Evolutionary conservation across 176 grass and related monocot species (phyloP).

Genomic region (Tuctoria greenei): DNA sequence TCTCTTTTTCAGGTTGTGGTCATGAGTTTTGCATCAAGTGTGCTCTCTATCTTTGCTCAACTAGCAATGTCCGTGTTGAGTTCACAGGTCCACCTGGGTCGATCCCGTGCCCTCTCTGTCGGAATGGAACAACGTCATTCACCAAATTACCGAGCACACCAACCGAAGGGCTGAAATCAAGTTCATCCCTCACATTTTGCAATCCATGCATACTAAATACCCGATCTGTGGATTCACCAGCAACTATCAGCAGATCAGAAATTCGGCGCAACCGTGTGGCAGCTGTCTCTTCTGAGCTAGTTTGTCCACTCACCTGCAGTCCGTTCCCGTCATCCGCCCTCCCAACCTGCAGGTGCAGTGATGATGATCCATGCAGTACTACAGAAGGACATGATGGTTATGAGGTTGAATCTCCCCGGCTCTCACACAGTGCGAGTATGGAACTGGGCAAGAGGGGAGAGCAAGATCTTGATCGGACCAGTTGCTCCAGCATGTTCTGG

Average conservation of each 20-base stretch:
- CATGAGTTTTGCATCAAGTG: conserved; percentile 96
- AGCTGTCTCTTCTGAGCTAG: conserved; percentile 74
- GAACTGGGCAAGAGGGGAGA: conserved; percentile 65
- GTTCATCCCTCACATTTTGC: conserved; percentile 72
- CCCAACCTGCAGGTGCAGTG: conserved; percentile 59
- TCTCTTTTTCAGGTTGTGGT: conserved; percentile 70
- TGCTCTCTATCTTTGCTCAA: conserved; percentile 89
- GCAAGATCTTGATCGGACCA: conserved; percentile 55
- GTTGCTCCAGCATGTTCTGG: conserved; percentile 92
- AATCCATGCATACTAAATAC: conserved; percentile 83
- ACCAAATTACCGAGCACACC: conserved; percentile 53
- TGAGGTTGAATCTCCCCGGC: conserved; percentile 46
- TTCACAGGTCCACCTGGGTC: conserved; percentile 71
- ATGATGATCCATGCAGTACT: conserved; percentile 51
- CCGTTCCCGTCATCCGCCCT: conserved; percentile 69
- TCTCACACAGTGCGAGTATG: conserved; percentile 34
- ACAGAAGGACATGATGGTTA: conserved; percentile 49
- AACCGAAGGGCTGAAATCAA: conserved; percentile 64
- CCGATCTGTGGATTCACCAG: conserved; percentile 50
- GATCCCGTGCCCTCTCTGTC: conserved; percentile 90
- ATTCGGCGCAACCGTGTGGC: conserved; percentile 72
- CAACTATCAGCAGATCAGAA: conserved; percentile 59
- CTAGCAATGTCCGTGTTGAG: conserved; percentile 62
- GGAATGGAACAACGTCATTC: conserved; percentile 82
- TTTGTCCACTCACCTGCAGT: conserved; percentile 78